Evolutionary conservation across 352 stramenopile species (phyloP).

Genomic region (Bremia lactucae): DNA sequence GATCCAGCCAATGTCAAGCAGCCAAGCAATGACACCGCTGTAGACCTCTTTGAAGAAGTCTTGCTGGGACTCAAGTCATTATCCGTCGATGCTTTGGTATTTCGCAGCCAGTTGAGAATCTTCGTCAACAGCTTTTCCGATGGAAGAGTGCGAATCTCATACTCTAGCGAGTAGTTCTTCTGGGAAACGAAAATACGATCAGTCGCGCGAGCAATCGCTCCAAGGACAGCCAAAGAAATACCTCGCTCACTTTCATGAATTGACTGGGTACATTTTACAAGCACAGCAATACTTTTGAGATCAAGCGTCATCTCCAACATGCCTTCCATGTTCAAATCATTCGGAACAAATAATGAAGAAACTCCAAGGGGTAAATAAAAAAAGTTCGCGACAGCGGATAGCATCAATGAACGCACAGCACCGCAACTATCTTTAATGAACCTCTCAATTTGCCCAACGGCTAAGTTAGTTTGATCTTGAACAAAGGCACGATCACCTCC

Average conservation of each 20-base stretch:
- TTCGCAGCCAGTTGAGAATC: slow-evolving; percentile 21
- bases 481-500: slow-evolving; percentile 10
- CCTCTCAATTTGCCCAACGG: slow-evolving; percentile 10
- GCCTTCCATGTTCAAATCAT: neutral
- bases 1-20: slow-evolving; percentile 14
- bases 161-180: slow-evolving; percentile 44
- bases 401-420: slow-evolving; percentile 5
- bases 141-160: slow-evolving; percentile 26
- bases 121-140: slow-evolving; percentile 20
- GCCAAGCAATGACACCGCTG: slow-evolving; percentile 15
- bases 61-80: neutral
- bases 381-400: slow-evolving; percentile 19
- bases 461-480: slow-evolving; percentile 13
- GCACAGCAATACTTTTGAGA: slow-evolving; percentile 5
- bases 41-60: slow-evolving; percentile 1
- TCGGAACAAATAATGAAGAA: slow-evolving; percentile 1
- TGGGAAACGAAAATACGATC: slow-evolving; percentile 29
- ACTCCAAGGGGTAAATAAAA: slow-evolving; percentile 19
- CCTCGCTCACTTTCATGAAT: neutral
- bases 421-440: slow-evolving; percentile 4
- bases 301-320: slow-evolving; percentile 16
- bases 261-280: slow-evolving; percentile 17
- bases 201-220: slow-evolving; percentile 20
- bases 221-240: slow-evolving; percentile 11
- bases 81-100: slow-evolving; percentile 10